Evolutionary conservation across 768 basidiomycete species (phyloP).

Genomic region (Auricularia auricula-judae): DNA sequence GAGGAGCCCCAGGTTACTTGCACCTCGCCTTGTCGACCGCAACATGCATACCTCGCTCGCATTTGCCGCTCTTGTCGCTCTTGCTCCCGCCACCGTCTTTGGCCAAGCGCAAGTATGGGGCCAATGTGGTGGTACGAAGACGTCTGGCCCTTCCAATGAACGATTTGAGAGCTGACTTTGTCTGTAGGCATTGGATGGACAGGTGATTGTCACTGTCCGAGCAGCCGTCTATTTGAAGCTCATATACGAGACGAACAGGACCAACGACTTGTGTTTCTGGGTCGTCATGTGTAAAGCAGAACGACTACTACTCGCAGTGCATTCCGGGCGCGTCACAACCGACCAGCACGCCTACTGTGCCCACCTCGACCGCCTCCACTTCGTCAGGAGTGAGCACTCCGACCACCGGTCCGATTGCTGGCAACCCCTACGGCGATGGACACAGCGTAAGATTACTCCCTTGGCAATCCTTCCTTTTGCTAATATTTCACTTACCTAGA

Average conservation of each 20-base stretch:
- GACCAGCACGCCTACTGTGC: constrained; percentile 6
- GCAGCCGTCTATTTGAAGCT: no score
- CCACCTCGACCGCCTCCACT: constrained; percentile 13
- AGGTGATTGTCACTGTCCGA: background rate
- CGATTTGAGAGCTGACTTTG: no score
- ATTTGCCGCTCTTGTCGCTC: constrained; percentile 31
- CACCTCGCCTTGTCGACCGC: no score
- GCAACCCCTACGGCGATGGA: constrained; percentile 40
- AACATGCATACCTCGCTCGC: constrained; percentile 17
- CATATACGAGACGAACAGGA: background rate
- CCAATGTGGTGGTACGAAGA: constrained; percentile 38
- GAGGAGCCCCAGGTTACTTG: no score
- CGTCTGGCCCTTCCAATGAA: no score
- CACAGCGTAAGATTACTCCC: constrained; percentile 24
- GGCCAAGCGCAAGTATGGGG: constrained; percentile 34
- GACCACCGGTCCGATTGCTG: constrained; percentile 30
- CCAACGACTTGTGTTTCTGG: constrained; percentile 8
- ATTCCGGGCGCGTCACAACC: constrained; percentile 4
- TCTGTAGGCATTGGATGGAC: constrained; percentile 16
- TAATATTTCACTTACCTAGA: background rate
- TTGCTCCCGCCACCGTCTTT: constrained; percentile 31
- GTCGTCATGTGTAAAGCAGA: constrained; percentile 7
- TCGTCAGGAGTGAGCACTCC: constrained; percentile 13
- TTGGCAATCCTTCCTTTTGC: background rate
- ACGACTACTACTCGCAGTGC: constrained; percentile 11